Conservation (phyloP, 371 early-diverging fungal genomes). For the Synchytrium microbalum region DNA sequence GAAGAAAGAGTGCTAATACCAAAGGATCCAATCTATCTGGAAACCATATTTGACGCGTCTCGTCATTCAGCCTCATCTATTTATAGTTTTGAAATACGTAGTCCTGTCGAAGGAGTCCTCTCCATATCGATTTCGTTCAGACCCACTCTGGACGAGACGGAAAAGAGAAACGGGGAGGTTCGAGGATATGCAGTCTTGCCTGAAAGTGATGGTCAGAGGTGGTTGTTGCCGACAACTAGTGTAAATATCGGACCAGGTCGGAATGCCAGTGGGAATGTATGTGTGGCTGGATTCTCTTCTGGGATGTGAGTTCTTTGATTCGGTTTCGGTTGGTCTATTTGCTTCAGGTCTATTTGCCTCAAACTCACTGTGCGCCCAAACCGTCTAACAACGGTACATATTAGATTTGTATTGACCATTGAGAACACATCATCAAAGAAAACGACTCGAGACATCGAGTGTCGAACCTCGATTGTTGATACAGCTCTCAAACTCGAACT, state of each 20-base stretch:
- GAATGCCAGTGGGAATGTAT: background rate
- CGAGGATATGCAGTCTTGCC: background rate
- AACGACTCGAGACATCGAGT: background rate
- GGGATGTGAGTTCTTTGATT: background rate
- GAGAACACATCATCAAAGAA: background rate
- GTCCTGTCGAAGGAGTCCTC: background rate
- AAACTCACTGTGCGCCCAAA: no score
- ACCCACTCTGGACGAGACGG: background rate
- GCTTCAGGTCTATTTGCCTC: no score
- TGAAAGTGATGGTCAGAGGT: background rate
- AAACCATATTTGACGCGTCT: background rate
- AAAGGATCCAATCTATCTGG: background rate
- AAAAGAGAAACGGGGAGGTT: background rate
- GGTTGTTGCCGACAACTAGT: background rate
- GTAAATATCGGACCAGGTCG: background rate
- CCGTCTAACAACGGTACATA: background rate
- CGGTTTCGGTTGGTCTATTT: no score
- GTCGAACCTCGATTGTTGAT: background rate
- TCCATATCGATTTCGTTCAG: background rate
- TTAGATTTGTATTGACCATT: background rate
- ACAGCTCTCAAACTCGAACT: background rate
- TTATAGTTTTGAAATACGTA: background rate
- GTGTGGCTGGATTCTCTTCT: background rate
- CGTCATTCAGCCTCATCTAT: background rate
- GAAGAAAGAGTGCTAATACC: background rate